Conservation (phyloP, 2,329 filamentous ascomycete genomes). For the Beauveria sp. region DNA sequence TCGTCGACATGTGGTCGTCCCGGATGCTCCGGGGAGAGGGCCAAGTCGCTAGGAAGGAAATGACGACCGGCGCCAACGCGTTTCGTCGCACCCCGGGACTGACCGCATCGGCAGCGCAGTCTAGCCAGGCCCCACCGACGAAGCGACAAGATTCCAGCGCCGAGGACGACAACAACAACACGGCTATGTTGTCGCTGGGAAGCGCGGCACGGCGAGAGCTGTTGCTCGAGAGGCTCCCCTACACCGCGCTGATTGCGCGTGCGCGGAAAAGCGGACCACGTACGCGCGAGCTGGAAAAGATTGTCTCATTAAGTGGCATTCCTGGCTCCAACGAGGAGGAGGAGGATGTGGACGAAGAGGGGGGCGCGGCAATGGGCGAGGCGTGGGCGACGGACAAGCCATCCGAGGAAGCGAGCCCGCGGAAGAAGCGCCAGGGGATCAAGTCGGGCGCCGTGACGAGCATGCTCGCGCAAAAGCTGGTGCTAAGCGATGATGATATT, state of each 20-base stretch:
- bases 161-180: conserved; percentile 16
- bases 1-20: conserved; percentile 63
- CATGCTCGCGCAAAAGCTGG: conserved; percentile 55
- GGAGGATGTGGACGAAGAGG: conserved; percentile 35
- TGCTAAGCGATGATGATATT: conserved; percentile 79
- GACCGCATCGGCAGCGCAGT: conserved; percentile 3
- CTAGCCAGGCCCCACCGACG: neutral
- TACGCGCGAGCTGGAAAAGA: conserved; percentile 56
- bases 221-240: conserved; percentile 80
- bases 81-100: conserved; percentile 32
- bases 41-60: conserved; percentile 25
- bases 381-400: conserved; percentile 57
- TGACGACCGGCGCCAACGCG: conserved; percentile 39
- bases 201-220: conserved; percentile 64
- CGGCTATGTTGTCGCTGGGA: conserved; percentile 50
- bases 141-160: neutral
- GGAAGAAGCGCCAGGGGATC: conserved; percentile 37
- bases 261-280: conserved; percentile 30
- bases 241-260: conserved; percentile 62
- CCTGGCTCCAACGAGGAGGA: conserved; percentile 39
- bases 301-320: conserved; percentile 60
- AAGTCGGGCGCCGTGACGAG: conserved; percentile 30
- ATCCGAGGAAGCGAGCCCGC: conserved; percentile 44
- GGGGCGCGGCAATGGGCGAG: conserved; percentile 28
- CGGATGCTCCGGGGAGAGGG: conserved; percentile 51